Conservation (phyloP, 2,329 filamentous ascomycete genomes). For the Hypocreales sp. region DNA sequence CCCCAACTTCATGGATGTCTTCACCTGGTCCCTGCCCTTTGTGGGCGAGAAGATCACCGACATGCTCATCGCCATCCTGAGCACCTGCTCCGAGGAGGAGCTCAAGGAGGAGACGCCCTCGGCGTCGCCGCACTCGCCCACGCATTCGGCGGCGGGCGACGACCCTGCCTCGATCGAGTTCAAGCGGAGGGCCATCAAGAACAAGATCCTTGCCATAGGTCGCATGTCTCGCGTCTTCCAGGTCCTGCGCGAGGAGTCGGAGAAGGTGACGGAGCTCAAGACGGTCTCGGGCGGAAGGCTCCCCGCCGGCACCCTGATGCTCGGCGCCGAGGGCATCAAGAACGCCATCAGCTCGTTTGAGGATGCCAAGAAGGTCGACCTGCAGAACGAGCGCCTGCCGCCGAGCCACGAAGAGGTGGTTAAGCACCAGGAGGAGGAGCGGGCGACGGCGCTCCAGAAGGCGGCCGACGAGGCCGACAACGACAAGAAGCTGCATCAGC, state of each 20-base stretch:
- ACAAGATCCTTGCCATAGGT: conserved; percentile 97
- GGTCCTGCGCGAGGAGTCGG: conserved; percentile 90
- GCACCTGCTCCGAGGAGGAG: conserved; percentile 98
- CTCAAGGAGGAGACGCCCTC: conserved; percentile 71
- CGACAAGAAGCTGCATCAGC: conserved; percentile 69
- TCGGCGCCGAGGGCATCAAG: conserved; percentile 96
- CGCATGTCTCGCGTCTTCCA: conserved; percentile 96
- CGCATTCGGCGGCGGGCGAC: conserved; percentile 28
- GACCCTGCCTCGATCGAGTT: conserved; percentile 84
- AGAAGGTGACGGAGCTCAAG: conserved; percentile 94
- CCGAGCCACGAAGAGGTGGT: conserved; percentile 86
- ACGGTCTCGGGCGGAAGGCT: conserved; percentile 85
- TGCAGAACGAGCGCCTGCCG: conserved; percentile 90
- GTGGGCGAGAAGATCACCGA: conserved; percentile 98
- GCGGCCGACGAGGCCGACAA: conserved; percentile 83
- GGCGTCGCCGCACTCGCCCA: conserved; percentile 40
- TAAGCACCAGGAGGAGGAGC: conserved; percentile 66
- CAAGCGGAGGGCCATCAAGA: conserved; percentile 95
- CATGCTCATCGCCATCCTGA: conserved; percentile 97
- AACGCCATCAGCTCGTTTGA: conserved; percentile 95
- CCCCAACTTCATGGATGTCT: conserved; percentile 99
- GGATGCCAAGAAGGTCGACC: conserved; percentile 88
- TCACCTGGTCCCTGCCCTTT: conserved; percentile 98
- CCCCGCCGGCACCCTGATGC: conserved; percentile 91
- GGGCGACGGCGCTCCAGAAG: conserved; percentile 69